phyloP scores from a whole-genome alignment of 129 eudicot genomes.

The Chrysanthemum seticuspe region DNA sequence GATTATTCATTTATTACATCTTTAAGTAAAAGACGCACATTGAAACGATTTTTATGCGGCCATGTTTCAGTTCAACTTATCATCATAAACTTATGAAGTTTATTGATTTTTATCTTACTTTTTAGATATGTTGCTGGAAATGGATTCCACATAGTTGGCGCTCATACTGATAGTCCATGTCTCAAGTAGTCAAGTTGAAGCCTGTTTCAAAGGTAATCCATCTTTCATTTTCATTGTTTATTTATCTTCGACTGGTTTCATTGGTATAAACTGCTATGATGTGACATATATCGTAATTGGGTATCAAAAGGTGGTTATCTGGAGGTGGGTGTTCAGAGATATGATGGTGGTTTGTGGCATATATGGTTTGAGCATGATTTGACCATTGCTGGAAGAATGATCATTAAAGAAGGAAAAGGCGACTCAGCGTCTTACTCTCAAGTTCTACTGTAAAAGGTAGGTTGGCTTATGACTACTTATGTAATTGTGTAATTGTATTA shows the following conservation, averaged over 20 bases:
- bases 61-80: neutral
- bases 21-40: neutral
- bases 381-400: too few relatives aligned
- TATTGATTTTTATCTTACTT: slow-evolving; percentile 17
- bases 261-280: neutral
- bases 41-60: neutral
- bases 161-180: slow-evolving; percentile 98
- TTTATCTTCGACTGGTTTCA: too few relatives aligned
- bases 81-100: neutral
- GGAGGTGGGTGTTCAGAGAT: neutral
- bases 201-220: slow-evolving; percentile 74
- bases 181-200: slow-evolving; percentile 80
- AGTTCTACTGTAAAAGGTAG: too few relatives aligned
- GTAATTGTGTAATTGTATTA: too few relatives aligned
- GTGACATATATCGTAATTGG: slow-evolving; percentile 33
- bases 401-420: too few relatives aligned
- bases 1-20: too few relatives aligned
- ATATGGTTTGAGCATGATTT: too few relatives aligned
- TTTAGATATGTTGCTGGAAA: slow-evolving; percentile 87
- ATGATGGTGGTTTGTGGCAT: too few relatives aligned
- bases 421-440: too few relatives aligned
- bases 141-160: slow-evolving; percentile 87
- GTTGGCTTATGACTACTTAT: too few relatives aligned
- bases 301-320: slow-evolving; percentile 73
- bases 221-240: neutral